Evolutionary conservation across 257 asterid species (phyloP).

Genomic region (Anisodus tanguticus): DNA sequence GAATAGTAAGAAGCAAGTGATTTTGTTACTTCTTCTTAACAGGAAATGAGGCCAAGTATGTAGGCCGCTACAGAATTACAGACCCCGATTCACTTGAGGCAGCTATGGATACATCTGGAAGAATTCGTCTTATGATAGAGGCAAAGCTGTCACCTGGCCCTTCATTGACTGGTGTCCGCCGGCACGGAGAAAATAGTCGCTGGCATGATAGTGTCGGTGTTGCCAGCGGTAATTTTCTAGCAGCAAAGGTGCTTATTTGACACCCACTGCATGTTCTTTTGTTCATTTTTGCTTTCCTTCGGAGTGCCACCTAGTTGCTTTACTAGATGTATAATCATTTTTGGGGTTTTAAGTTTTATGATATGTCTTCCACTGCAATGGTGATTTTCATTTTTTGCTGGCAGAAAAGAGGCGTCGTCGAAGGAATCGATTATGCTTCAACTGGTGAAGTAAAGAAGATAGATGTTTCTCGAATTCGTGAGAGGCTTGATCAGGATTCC

Average conservation of each 20-base stretch:
- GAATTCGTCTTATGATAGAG: constrained; percentile 75
- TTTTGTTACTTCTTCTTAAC: constrained; percentile 31
- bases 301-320: neutral
- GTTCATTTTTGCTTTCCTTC: constrained; percentile 16
- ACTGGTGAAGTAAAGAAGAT: constrained; percentile 98
- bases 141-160: constrained; percentile 98
- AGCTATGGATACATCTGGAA: constrained; percentile 89
- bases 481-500: constrained; percentile 78
- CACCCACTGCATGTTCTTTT: neutral
- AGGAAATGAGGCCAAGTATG: constrained; percentile 86
- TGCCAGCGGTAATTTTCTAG: constrained; percentile 85
- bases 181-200: constrained; percentile 87
- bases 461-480: constrained; percentile 79
- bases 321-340: neutral
- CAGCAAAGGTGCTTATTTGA: constrained; percentile 70
- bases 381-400: constrained; percentile 30
- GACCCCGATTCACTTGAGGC: constrained; percentile 88
- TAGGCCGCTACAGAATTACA: constrained; percentile 90
- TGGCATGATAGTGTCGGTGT: constrained; percentile 82
- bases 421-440: constrained; percentile 78
- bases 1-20: constrained; percentile 8
- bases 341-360: neutral
- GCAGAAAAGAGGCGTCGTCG: constrained; percentile 94
- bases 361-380: constrained; percentile 9
- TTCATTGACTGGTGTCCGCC: constrained; percentile 76